phyloP scores from a whole-genome alignment of 2,329 filamentous ascomycete genomes.

The Diaporthe citri region DNA sequence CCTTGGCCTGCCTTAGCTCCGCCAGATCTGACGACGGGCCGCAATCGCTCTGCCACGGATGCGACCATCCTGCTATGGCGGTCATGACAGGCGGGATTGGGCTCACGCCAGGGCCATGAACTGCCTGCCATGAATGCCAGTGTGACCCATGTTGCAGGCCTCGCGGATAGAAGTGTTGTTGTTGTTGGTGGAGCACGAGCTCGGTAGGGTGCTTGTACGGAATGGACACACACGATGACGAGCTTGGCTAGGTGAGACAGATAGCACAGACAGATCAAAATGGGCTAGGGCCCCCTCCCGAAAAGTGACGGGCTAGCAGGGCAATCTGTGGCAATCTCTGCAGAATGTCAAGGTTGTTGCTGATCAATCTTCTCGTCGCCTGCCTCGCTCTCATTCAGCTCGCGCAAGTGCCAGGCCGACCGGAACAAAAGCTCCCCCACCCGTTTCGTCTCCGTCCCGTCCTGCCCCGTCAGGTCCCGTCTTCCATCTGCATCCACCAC shows the following conservation, averaged over 20 bases:
- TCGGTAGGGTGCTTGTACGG: neutral
- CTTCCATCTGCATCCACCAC: neutral
- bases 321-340: neutral
- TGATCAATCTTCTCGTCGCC: neutral
- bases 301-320: neutral
- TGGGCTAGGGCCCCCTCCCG: neutral
- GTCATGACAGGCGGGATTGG: neutral
- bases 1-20: constrained; percentile 17
- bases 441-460: neutral
- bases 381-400: neutral
- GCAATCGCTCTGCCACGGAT: neutral
- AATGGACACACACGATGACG: neutral
- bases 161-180: neutral
- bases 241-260: neutral
- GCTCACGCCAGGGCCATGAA: neutral
- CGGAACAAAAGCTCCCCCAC: constrained; percentile 31
- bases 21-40: constrained; percentile 29
- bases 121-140: neutral
- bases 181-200: neutral
- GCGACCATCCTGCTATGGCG: neutral
- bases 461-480: neutral
- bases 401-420: neutral
- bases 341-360: neutral
- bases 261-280: neutral
- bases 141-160: neutral